Base-by-base conservation (phyloP, 2,329 filamentous ascomycete species). In the Talaromyces piceae region DNA sequence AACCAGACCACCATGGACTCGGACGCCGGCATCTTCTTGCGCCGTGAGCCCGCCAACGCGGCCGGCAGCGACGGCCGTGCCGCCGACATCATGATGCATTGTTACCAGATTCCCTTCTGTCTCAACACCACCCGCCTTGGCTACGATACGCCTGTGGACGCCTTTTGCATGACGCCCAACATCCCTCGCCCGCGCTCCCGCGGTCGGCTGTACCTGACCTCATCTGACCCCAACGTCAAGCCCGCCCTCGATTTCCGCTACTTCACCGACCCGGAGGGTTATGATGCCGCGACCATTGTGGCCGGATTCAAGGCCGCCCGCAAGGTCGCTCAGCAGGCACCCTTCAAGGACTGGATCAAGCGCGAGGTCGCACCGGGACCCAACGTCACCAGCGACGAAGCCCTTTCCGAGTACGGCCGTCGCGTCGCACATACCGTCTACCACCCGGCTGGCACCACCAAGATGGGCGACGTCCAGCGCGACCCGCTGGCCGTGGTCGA, bases 81-180 rank as follows among this genome's bases (percentile, higher is more conserved):
- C 50, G 87, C 86, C 57, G 90, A 95, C 64, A 73, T 94, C 63
- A 95, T 95, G 90, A 93, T 93, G 86, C 89, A 95, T 75, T 95
- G 89, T 79, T 95, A 95, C 76, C 90, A 95, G 72, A 94, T 95
- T 59, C 89, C 89, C 49, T 95, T 95, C 73, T 87, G 84, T 56
- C 81, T 90, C 59, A 95, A 95, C 78, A 95, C 89, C 1, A 74
- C 79, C 50, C 83, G 87, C 37, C 78, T 95, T 9, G 89, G 89
- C 58, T 95, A 84, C 67, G 81, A 83, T 61, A 74, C 75, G 37
- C 81, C 81, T 45, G 74, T 84, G 54, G 86, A 91, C 62, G 88
- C 88, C 48, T 94, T 94, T 76, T 93, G 88, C 80, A 93, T 93
- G 85, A 93, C 88, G 13, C 88, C 88, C 62, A 93, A 94, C 74